phyloP scores from a whole-genome alignment of 202 grass and related monocot genomes.

The Digitaria exilis region DNA sequence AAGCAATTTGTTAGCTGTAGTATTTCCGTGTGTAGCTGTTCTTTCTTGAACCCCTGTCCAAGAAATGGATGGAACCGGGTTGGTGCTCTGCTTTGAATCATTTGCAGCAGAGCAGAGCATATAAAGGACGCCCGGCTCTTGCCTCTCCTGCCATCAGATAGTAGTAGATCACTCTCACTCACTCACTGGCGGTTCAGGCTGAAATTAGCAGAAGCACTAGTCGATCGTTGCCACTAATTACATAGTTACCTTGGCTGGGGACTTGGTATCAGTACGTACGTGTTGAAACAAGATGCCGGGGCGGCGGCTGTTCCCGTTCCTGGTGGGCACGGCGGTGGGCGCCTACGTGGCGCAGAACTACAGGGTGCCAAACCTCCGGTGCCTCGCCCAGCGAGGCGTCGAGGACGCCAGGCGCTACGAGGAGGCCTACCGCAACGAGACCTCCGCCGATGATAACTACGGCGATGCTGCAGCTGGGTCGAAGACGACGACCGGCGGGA shows the following conservation, averaged over 20 bases:
- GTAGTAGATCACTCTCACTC: no score
- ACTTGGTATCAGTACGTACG: no score
- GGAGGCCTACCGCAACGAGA: constrained; percentile 53
- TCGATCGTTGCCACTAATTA: no score
- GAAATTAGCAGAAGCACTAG: no score
- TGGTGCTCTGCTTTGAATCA: no score
- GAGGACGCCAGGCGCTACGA: constrained; percentile 43
- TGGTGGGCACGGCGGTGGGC: constrained; percentile 48
- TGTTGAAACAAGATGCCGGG: not conserved
- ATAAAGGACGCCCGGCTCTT: not conserved
- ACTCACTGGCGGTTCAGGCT: no score
- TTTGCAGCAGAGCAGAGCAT: not conserved
- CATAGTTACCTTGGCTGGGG: no score
- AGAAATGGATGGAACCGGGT: constrained; percentile 2
- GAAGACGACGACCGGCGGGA: no score
- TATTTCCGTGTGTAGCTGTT: no score
- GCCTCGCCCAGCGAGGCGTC: constrained; percentile 31
- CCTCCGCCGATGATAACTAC: not conserved
- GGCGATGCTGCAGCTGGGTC: not conserved
- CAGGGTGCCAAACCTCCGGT: constrained; percentile 48
- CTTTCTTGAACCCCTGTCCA: constrained; percentile 37
- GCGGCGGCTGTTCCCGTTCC: constrained; percentile 51
- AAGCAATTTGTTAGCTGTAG: no score
- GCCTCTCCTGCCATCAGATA: no score
- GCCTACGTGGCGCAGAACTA: constrained; percentile 57